Evolutionary conservation across 768 basidiomycete species (phyloP), one percentile per base, ranked within the genome.

Genomic region (Harrya chromipes): DNA sequence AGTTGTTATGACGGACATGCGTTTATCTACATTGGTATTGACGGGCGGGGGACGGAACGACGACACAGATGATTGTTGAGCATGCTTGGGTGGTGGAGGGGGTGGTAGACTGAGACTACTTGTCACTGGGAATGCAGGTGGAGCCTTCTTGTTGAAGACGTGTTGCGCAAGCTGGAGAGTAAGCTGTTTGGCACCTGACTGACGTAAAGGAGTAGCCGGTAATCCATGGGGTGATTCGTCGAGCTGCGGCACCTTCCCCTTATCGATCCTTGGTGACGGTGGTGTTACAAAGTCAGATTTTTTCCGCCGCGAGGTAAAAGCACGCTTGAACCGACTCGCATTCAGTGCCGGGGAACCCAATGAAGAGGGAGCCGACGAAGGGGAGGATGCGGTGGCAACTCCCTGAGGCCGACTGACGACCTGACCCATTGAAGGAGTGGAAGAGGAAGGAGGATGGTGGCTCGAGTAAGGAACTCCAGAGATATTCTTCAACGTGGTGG

Each of bases 1-100:
- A 1, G 60, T 67, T 26, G 80, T 74, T 36, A 84, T 76, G 44
- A 83, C 70, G 13, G 83, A 82, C 16, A 60, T 65, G 46, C 78
- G 72, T 53, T 74, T 72, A 46, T 74, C 71, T 36, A 65, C 43
- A 20, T 51, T 53, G 46, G 61, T 59, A 13, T 58, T 47, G 20
- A 62, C 48, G n/a, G 61, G 50, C 2, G 52, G 1, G 37, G 63
- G 63, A 43, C 57, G 61, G 11, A 70, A 58, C 12, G 62, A 53
- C 3, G 63, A 53, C 14, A 58, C 47, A 29, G 23, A 33, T 6
- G 31, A 43, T 13, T 62, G 56, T 45, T 55, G 51, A 34, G 46
- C 24, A n/a, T 70, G 62, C 56, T 75, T 71, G 2, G 74, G 74
- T 37, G 77, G 72, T 20, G 65, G 71, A 21, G 70, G 61, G 8